Percentiles rank a stretch among this genome's conserved stretches.
Conservation (phyloP, 129 eudicot genomes). For the Flaveria bidentis region DNA sequence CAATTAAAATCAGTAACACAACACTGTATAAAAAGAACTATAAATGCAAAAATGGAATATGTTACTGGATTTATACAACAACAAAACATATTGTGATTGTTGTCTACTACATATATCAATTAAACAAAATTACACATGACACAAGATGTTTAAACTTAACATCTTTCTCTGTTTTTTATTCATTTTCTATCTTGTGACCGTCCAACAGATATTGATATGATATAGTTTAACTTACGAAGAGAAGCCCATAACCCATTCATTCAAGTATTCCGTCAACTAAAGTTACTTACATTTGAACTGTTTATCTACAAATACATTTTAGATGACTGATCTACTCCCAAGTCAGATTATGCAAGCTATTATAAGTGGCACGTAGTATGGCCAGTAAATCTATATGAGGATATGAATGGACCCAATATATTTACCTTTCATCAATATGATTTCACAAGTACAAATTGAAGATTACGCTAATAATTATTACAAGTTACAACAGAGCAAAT, state of each 20-base stretch:
- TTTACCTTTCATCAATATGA: conserved; percentile 1
- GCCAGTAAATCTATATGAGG: neutral
- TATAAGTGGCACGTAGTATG: neutral
- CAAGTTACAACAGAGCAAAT: neutral
- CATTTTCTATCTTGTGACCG: neutral
- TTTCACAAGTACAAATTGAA: conserved; percentile 7
- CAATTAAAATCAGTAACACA: neutral
- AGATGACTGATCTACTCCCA: neutral
- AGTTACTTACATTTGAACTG: neutral
- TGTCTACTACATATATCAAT: neutral
- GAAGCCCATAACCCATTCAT: neutral
- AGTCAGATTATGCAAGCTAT: neutral
- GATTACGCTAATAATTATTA: neutral
- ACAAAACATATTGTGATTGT: neutral
- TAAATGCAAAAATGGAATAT: conserved; percentile 8
- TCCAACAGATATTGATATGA: conserved; percentile 1
- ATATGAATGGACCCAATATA: conserved; percentile 7
- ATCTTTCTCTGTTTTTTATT: conserved; percentile 12
- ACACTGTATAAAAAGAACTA: neutral
- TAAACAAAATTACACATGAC: neutral
- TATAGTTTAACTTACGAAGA: neutral
- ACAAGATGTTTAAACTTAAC: conserved; percentile 11
- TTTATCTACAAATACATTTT: neutral
- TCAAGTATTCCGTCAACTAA: neutral
- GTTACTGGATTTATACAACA: neutral